Evolutionary conservation across 1,284 basidiomycete genomes (phyloP), one percentile per base, ranked within the genome.

Genomic region (Boletus calvinii): DNA sequence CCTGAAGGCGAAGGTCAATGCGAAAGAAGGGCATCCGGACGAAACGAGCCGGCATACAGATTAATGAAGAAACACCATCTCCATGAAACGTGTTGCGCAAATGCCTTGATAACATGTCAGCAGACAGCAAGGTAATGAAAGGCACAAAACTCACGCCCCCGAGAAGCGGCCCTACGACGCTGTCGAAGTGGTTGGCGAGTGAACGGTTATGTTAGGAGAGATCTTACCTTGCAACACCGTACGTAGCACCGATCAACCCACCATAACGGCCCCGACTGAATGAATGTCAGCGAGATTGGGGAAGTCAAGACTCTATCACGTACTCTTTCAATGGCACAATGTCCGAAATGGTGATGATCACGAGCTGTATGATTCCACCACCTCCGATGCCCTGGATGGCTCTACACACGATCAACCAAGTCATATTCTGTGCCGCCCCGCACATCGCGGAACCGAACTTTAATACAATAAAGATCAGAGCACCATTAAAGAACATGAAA

Each of bases 351-450:
- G 83, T 85, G 59, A 94, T 92, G 49, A 88, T 72, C n/a, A 78
- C 76, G 34, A 83, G 68, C 55, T 78, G 79, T 9, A 89, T 75
- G 54, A 90, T 85, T 2, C 87, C 89, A 10, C 90, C 89, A 4
- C 90, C 90, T 26, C 91, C 91, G 26, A 92, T 80, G 11, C 91
- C 92, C 65, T 94, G 92, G 1, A 94, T 73, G 1, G 87, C 91
- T 59, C 92, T 80, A 43, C 79, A 82, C 1, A 87, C 75, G 39
- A 90, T 83, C 13, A 94, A 72, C 90, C 75, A 85, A 3, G 74
- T 78, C 80, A 92, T 87, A 54, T 60, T 84, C 64, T 94, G 85
- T 0, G 92, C 90, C 2, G 89, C 86, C 12, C 90, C 92, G 59
- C 89, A 92, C 53, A 94, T 68, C 0, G 87, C 90, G 2, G 88